phyloP scores from a whole-genome alignment of 768 basidiomycete genomes.

The Porphyrellus cyaneotinctus region DNA sequence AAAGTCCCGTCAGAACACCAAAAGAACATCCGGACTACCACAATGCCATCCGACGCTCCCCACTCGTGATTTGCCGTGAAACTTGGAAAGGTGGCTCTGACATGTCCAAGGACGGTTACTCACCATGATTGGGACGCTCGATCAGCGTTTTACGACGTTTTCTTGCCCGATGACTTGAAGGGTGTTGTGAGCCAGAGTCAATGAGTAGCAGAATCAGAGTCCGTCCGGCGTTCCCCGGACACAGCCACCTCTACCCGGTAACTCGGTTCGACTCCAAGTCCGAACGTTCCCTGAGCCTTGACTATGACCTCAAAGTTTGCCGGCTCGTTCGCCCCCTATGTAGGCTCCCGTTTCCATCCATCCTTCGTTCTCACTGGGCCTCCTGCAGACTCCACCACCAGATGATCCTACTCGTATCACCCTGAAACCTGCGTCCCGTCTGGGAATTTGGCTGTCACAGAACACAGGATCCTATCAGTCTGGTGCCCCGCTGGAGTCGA shows the following conservation, averaged over 20 bases:
- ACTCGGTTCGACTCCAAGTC: no score
- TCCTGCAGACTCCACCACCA: conserved; percentile 50
- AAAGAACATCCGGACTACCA: conserved; percentile 20
- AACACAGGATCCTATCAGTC: conserved; percentile 60
- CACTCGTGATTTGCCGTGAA: conserved; percentile 6
- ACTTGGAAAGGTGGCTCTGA: not conserved
- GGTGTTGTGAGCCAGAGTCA: conserved; percentile 11
- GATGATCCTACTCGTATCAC: conserved; percentile 48
- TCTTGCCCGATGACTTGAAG: conserved; percentile 29
- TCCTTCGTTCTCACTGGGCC: not conserved
- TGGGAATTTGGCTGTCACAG: conserved; percentile 52
- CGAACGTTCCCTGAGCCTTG: not conserved
- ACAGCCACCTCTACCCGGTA: conserved; percentile 21
- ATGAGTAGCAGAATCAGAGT: conserved; percentile 21
- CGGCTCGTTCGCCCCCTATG: conserved; percentile 61
- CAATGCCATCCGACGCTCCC: conserved; percentile 26
- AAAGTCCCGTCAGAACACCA: conserved; percentile 16
- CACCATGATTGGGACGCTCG: conserved; percentile 34
- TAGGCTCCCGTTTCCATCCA: conserved; percentile 26
- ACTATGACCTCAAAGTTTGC: conserved; percentile 7
- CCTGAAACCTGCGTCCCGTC: no score
- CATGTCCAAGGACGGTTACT: conserved; percentile 19
- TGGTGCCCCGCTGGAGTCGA: conserved; percentile 59
- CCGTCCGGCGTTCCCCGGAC: conserved; percentile 45
- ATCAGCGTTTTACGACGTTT: conserved; percentile 19